Conservation (phyloP, 768 basidiomycete species). For the Naganishia friedmannii region DNA sequence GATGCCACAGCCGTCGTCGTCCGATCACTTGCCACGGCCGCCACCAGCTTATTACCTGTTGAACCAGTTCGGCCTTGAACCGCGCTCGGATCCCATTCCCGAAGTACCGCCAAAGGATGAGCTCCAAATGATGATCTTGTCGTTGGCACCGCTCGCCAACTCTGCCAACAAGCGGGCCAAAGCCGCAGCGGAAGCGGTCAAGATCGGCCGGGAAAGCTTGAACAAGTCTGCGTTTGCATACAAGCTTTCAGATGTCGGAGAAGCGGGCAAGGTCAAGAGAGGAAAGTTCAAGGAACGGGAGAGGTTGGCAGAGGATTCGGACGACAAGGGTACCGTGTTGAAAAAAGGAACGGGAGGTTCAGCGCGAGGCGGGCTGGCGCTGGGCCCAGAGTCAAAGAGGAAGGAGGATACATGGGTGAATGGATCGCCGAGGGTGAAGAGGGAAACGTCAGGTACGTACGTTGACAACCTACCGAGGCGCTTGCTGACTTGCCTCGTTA, state of each 20-base stretch:
- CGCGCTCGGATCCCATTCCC: neutral
- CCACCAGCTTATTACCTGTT: constrained; percentile 8
- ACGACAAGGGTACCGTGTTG: neutral
- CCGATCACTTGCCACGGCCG: constrained; percentile 15
- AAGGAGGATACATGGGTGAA: constrained; percentile 9
- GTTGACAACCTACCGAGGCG: neutral
- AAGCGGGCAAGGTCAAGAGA: constrained; percentile 6
- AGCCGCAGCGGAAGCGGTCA: constrained; percentile 5
- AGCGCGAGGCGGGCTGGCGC: neutral
- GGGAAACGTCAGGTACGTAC: constrained; percentile 25
- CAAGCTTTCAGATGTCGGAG: constrained; percentile 5
- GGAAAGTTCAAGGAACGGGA: constrained; percentile 15
- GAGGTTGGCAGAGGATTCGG: neutral
- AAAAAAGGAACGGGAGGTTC: neutral
- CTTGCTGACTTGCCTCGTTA: neutral
- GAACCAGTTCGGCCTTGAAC: neutral
- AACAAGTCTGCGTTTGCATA: constrained; percentile 7
- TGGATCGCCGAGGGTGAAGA: constrained; percentile 26
- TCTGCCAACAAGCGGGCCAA: constrained; percentile 1
- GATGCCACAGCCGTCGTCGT: neutral
- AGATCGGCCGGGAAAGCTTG: constrained; percentile 7
- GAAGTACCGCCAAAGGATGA: neutral
- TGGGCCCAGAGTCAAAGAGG: neutral
- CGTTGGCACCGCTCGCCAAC: constrained; percentile 3
- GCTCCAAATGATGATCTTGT: neutral